Conservation (phyloP, 495 filamentous ascomycete species). For the Tuber calosporum region DNA sequence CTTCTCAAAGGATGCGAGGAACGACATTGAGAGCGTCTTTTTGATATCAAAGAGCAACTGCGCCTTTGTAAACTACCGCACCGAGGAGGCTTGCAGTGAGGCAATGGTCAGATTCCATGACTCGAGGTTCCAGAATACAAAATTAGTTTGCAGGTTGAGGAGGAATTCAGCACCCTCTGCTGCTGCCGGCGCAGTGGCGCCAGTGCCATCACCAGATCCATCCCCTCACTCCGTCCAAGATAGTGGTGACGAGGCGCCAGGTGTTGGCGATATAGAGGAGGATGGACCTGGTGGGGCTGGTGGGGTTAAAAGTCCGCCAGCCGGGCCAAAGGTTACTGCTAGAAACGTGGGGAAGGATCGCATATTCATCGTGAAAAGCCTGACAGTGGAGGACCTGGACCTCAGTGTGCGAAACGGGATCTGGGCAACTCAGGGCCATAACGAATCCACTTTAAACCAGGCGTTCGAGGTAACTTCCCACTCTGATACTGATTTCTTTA, state of each 20-base stretch:
- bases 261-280: slow-evolving; percentile 26
- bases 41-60: slow-evolving; percentile 97
- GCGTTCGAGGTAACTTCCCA: slow-evolving; percentile 65
- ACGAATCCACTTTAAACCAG: slow-evolving; percentile 73
- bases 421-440: slow-evolving; percentile 94
- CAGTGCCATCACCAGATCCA: slow-evolving; percentile 49
- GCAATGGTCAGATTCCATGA: slow-evolving; percentile 85
- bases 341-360: slow-evolving; percentile 51
- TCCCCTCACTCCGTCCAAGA: slow-evolving; percentile 18
- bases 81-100: slow-evolving; percentile 64
- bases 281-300: slow-evolving; percentile 12
- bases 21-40: slow-evolving; percentile 81
- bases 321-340: slow-evolving; percentile 31
- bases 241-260: slow-evolving; percentile 34
- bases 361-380: slow-evolving; percentile 89
- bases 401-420: slow-evolving; percentile 77
- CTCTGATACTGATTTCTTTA: background rate
- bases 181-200: slow-evolving; percentile 48
- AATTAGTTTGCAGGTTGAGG: slow-evolving; percentile 84
- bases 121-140: slow-evolving; percentile 76
- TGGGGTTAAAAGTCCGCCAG: slow-evolving; percentile 32
- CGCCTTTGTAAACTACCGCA: slow-evolving; percentile 92
- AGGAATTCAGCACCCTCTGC: slow-evolving; percentile 51
- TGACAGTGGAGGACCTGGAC: slow-evolving; percentile 91
- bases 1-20: slow-evolving; percentile 71